Evolutionary conservation across 176 grass and related monocot genomes (phyloP).

Genomic region (Metroxylon sagu): DNA sequence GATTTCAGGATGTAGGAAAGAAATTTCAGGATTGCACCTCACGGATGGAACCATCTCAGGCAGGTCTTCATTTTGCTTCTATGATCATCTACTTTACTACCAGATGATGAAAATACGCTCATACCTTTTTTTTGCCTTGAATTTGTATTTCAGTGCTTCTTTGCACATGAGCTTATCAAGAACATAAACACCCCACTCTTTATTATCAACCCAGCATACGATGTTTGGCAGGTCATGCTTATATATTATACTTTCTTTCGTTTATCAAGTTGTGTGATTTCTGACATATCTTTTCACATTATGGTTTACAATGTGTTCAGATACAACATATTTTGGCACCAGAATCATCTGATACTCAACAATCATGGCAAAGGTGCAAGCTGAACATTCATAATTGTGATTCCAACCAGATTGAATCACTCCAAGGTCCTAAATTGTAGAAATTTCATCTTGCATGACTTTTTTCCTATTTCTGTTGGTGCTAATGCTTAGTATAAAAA

Average conservation of each 20-base stretch:
- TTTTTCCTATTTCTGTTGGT: neutral
- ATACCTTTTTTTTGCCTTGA: neutral
- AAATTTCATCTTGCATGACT: neutral
- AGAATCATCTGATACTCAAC: conserved; percentile 37
- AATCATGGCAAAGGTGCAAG: conserved; percentile 54
- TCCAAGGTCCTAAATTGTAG: conserved; percentile 48
- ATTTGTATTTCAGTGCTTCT: conserved; percentile 51
- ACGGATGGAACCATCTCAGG: conserved; percentile 21
- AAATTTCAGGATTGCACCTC: conserved; percentile 17
- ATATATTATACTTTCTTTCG: neutral
- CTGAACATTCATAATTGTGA: conserved; percentile 66
- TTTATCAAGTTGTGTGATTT: no score
- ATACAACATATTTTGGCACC: conserved; percentile 71
- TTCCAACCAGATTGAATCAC: conserved; percentile 45
- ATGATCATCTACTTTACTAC: conserved; percentile 7
- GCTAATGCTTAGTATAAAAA: neutral
- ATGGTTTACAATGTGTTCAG: conserved; percentile 15
- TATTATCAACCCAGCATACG: conserved; percentile 79
- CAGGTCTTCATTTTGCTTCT: conserved; percentile 7
- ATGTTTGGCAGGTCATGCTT: conserved; percentile 69
- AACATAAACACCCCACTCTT: conserved; percentile 56
- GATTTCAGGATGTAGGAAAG: conserved; percentile 20
- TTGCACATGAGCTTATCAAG: conserved; percentile 67
- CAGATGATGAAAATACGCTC: neutral
- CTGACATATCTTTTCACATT: conserved; percentile 6